Evolutionary conservation across 768 basidiomycete species (phyloP), one percentile per base, ranked within the genome.

Genomic region (Tricholoma saponaceum): DNA sequence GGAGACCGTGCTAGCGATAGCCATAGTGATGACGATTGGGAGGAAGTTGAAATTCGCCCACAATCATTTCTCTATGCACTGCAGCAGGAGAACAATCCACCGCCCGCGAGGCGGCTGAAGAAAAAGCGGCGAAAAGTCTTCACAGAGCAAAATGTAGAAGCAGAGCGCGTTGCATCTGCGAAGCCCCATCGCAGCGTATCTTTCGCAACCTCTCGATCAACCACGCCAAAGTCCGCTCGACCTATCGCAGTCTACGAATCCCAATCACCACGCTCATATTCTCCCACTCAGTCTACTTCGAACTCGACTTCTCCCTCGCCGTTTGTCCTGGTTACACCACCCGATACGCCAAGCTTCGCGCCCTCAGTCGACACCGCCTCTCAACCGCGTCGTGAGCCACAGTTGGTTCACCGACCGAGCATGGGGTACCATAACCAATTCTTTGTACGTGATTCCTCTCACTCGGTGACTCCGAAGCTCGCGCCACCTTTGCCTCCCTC

Each of bases 341-440:
- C 50, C 33, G 44, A 52, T 18, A 44, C 39, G 54, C 41, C 50
- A 39, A 14, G 32, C 9, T 12, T 32, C 37, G 25, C 54, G 39
- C 26, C 35, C 47, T 51, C 54, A 50, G 50, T 56, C 52, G 13
- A 46, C 58, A 14, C 53, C 53, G 3, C 54, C 50, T 18, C 49
- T 52, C n/a, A 18, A 9, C 32, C 41, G 8, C 53, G 41, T 30
- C 53, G 12, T 13, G 25, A 28, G 7, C 26, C 53, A 14, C 43
- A 56, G 22, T 54, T 57, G 20, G 54, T 44, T 4, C 54, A 62
- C 41, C 33, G 54, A 22, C 47, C 51, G 26, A 58, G 54, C 37
- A 64, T 66, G 65, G 63, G 65, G 22, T 62, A 64, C 49, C 65
- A 64, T 49, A 62, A 64, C 33, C 65, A 66, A 35, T 64, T 66